A percentile compares a stretch with the other conserved stretches of the same genome.
Evolutionary conservation across 2,329 filamentous ascomycete genomes (phyloP).

Genomic region (Xylariomycetidae sp.): DNA sequence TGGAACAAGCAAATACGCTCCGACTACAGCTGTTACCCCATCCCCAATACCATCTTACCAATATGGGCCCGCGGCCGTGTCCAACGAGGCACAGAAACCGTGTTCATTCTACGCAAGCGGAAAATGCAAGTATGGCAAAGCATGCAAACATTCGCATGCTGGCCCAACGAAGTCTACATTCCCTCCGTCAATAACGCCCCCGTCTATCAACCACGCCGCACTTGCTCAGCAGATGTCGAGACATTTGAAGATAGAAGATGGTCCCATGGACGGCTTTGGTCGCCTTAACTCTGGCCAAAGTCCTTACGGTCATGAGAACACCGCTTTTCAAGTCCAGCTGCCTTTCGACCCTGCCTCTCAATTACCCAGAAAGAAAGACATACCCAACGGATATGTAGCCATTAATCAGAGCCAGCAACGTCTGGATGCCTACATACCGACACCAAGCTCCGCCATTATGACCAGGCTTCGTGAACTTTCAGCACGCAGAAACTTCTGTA

Average conservation of each 20-base stretch:
- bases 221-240: slow-evolving; percentile 3
- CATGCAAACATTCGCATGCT: slow-evolving; percentile 22
- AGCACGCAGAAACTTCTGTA: slow-evolving; percentile 19
- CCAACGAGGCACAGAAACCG: slow-evolving; percentile 13
- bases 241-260: slow-evolving; percentile 6
- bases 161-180: slow-evolving; percentile 4
- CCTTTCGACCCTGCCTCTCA: slow-evolving; percentile 4
- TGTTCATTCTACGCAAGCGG: slow-evolving; percentile 23
- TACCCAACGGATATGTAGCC: slow-evolving; percentile 21
- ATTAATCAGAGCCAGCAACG: slow-evolving; percentile 23
- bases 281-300: slow-evolving; percentile 4
- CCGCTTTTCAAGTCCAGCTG: too few species aligned
- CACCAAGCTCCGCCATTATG: slow-evolving; percentile 10
- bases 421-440: slow-evolving; percentile 23
- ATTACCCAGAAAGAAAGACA: slow-evolving; percentile 19
- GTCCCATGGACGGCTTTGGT: slow-evolving; percentile 3
- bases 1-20: too few species aligned
- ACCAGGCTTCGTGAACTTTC: slow-evolving; percentile 17
- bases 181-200: too few species aligned
- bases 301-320: too few species aligned
- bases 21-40: too few species aligned
- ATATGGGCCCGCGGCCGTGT: too few species aligned
- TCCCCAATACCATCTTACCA: too few species aligned
- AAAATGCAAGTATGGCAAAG: slow-evolving; percentile 24
- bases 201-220: slow-evolving; percentile 3